Conservation (phyloP, 2,329 filamentous ascomycete genomes). For the Corinectria fuckeliana region DNA sequence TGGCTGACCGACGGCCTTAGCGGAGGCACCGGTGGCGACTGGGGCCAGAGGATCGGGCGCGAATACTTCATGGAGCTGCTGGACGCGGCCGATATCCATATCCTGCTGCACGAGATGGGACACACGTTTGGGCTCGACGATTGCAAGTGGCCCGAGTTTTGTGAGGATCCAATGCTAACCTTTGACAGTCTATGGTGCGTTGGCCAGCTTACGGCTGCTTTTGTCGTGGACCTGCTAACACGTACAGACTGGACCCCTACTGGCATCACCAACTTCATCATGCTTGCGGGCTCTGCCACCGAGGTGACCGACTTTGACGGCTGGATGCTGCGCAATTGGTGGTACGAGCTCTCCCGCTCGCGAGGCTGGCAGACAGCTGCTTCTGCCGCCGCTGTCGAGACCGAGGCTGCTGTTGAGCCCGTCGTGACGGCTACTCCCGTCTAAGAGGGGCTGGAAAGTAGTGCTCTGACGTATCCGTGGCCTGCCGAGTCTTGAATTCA, state of each 20-base stretch:
- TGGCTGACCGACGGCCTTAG: constrained; percentile 55
- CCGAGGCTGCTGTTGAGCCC: not conserved
- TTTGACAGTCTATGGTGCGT: constrained; percentile 26
- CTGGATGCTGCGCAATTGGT: constrained; percentile 58
- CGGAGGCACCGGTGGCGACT: constrained; percentile 54
- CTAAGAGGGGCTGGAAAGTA: constrained; percentile 4
- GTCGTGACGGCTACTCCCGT: not conserved
- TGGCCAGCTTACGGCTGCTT: not conserved
- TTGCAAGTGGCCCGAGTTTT: constrained; percentile 29
- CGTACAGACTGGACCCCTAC: constrained; percentile 49
- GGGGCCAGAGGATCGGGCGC: constrained; percentile 52
- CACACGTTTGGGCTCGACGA: constrained; percentile 53
- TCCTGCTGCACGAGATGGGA: constrained; percentile 54
- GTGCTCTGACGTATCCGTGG: too few relatives aligned
- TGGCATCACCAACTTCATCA: constrained; percentile 51
- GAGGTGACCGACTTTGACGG: constrained; percentile 55
- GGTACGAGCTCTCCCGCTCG: constrained; percentile 44
- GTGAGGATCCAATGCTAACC: not conserved
- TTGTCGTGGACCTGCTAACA: not conserved
- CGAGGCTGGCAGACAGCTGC: constrained; percentile 41
- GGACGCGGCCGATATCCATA: constrained; percentile 48
- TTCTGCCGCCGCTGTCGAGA: not conserved
- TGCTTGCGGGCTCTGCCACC: constrained; percentile 51
- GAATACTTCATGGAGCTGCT: constrained; percentile 52
- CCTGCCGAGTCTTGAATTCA: not conserved